Evolutionary conservation across 2,329 filamentous ascomycete species (phyloP), one percentile per base, ranked within the genome.

Genomic region (Fusarium globosum): DNA sequence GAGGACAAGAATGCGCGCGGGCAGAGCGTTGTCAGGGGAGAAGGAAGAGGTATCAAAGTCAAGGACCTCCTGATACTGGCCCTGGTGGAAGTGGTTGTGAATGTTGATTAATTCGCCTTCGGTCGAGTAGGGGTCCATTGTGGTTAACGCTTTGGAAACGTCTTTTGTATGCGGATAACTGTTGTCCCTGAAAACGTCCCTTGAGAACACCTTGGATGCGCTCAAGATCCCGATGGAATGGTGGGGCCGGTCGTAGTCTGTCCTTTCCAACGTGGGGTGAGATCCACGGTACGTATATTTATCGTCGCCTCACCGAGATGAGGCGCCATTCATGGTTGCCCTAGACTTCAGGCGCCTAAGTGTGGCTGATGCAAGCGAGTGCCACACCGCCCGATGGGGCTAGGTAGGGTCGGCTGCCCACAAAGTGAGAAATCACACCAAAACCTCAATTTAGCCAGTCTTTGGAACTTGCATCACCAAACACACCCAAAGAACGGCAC

Each of bases 1-100:
- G 72, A 96, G 90, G 81, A 92, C 88, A 63, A 98, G 90, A 49
- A 97, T 85, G 66, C 91, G 91, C 45, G 94, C 93, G 46, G 94
- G 90, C 20, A 95, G 87, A 52, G 88, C 87, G 85, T 98, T 98
- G 78, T 93, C 90, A 72, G 91, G 77, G 49, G 94, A 96, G 80
- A 98, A 92, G 68, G 91, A 87, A 11, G 92, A 91, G 48, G 91
- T 92, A 83, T 97, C 93, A 84, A 95, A 97, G 85, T 96, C 92
- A 83, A 97, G 83, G 73, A 97, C 95, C 80, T 92, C 88, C 80
- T 94, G 89, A 88, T 94, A 97, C 86, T 97, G 95, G 80, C 94
- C 95, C 82, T 92, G 90, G 82, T 92, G 88, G 84, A 92, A 93
- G 83, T 90, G 83, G 83, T 89, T 92, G 85, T 92, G 90, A 74